phyloP scores from a whole-genome alignment of 768 basidiomycete species.

The Pleurotus giganteus region DNA sequence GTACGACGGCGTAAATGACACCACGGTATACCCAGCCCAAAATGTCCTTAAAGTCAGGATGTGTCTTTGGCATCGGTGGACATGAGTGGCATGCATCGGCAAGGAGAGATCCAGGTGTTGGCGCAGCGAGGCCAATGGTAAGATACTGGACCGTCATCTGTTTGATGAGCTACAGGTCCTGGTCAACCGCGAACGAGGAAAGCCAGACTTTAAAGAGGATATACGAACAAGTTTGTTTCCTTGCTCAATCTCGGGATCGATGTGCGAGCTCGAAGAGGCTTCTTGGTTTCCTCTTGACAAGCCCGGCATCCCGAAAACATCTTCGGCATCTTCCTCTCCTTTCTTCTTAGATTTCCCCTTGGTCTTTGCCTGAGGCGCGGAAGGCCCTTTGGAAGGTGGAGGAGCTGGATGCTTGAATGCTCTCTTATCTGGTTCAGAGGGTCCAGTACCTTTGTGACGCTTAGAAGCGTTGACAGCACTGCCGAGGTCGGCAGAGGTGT shows the following conservation, averaged over 20 bases:
- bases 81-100: background rate
- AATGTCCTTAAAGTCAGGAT: constrained; percentile 53
- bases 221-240: constrained; percentile 47
- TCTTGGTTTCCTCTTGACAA: constrained; percentile 28
- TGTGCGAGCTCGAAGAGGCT: constrained; percentile 18
- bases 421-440: constrained; percentile 22
- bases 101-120: background rate
- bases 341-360: constrained; percentile 26
- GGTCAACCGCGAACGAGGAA: background rate
- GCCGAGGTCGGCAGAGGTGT: background rate
- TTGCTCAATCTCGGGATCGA: constrained; percentile 34
- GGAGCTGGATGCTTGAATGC: constrained; percentile 52
- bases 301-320: constrained; percentile 30
- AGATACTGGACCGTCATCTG: constrained; percentile 39
- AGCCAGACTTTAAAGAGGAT: background rate
- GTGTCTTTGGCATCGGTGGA: constrained; percentile 30
- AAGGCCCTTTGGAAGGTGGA: constrained; percentile 24
- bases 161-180: constrained; percentile 39
- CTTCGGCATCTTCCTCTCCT: constrained; percentile 31
- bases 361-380: background rate
- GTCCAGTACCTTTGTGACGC: constrained; percentile 4
- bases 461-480: background rate
- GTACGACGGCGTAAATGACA: constrained; percentile 48
- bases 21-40: constrained; percentile 45
- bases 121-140: constrained; percentile 29